Conservation (phyloP, 2,329 filamentous ascomycete species). For the Orbilia blumenaviensis region DNA sequence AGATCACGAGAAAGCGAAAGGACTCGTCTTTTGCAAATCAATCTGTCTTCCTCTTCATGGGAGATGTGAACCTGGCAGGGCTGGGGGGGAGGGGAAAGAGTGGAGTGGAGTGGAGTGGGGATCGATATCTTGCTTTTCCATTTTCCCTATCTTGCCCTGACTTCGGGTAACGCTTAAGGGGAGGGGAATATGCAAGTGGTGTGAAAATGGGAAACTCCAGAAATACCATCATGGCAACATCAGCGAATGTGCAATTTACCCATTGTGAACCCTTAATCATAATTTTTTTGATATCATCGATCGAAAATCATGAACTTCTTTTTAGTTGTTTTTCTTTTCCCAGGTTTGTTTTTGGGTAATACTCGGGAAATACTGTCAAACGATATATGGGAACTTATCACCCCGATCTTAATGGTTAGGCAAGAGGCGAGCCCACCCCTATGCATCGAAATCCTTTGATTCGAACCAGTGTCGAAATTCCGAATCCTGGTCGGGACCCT, state of each 20-base stretch:
- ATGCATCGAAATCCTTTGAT: conserved; percentile 5
- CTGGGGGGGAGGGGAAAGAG: too few species aligned
- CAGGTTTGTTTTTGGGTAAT: background rate
- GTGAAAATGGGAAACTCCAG: conserved; percentile 38
- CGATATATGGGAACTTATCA: background rate
- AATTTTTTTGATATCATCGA: conserved; percentile 20
- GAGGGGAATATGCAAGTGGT: background rate
- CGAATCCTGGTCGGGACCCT: conserved; percentile 52
- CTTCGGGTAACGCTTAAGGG: conserved; percentile 1
- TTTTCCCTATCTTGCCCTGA: background rate
- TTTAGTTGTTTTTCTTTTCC: background rate
- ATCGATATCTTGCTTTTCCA: conserved; percentile 34
- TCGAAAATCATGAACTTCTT: background rate
- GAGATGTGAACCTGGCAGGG: background rate
- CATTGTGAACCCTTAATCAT: conserved; percentile 8
- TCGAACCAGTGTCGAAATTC: conserved; percentile 16
- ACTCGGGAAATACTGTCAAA: background rate
- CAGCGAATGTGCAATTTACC: conserved; percentile 17
- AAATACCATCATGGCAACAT: conserved; percentile 32
- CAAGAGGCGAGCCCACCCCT: conserved; percentile 7
- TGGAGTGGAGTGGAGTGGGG: too few species aligned
- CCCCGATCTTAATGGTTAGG: background rate
- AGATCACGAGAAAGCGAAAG: too few species aligned
- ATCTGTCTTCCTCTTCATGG: background rate
- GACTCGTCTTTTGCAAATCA: too few species aligned